phyloP scores from a whole-genome alignment of 768 basidiomycete species.

The Inosperma sp. region DNA sequence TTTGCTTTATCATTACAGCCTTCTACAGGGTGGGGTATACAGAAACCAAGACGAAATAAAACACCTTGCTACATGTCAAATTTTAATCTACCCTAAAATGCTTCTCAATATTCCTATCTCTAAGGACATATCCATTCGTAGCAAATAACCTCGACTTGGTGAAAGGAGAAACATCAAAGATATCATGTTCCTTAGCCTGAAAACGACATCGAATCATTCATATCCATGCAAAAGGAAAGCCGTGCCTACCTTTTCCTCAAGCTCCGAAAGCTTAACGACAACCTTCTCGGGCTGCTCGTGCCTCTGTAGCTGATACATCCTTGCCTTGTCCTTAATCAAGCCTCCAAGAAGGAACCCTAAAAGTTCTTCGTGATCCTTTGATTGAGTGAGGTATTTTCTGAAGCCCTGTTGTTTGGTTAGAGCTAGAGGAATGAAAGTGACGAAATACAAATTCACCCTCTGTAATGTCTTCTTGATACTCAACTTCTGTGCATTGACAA shows the following conservation, averaged over 20 bases:
- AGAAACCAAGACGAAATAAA: conserved; percentile 14
- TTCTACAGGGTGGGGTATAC: too few species aligned
- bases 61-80: conserved; percentile 15
- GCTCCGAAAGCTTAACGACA: conserved; percentile 69
- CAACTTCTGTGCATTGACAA: conserved; percentile 96
- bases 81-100: conserved; percentile 48
- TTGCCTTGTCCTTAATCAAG: conserved; percentile 87
- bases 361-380: conserved; percentile 93
- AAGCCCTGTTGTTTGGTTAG: conserved; percentile 57
- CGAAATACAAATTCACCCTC: conserved; percentile 55
- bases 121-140: conserved; percentile 83
- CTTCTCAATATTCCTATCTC: conserved; percentile 67
- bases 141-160: conserved; percentile 77
- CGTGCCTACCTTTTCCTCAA: conserved; percentile 76
- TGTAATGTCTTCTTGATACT: conserved; percentile 98
- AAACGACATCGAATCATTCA: conserved; percentile 6
- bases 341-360: conserved; percentile 92
- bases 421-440: neutral
- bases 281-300: conserved; percentile 76
- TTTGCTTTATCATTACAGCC: too few species aligned
- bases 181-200: conserved; percentile 95
- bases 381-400: conserved; percentile 95
- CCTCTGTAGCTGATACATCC: conserved; percentile 73
- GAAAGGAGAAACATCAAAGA: conserved; percentile 87
- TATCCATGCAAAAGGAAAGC: neutral